Percentiles rank a stretch among this genome's conserved stretches.
Conservation (phyloP, 495 filamentous ascomycete species). For the Neurospora africana region DNA sequence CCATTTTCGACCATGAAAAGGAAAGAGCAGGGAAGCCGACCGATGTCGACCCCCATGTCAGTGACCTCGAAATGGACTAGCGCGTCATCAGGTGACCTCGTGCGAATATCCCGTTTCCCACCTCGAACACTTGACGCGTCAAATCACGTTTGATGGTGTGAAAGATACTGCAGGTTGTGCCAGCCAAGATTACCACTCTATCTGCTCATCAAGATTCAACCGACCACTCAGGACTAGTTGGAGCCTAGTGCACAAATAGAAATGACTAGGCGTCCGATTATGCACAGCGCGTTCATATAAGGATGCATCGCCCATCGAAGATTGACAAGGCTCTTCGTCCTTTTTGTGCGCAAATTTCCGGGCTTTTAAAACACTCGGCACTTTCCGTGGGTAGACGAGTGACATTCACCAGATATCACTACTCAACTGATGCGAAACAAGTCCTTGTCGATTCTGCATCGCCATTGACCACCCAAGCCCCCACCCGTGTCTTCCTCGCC, state of each 20-base stretch:
- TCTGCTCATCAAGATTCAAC: not conserved
- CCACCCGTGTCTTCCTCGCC: not conserved
- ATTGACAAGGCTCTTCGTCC: not conserved
- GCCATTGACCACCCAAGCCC: not conserved
- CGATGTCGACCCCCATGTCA: not conserved
- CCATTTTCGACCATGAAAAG: not conserved
- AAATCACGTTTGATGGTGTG: slow-evolving; percentile 17
- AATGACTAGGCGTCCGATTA: not conserved
- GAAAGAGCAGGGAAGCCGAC: not conserved
- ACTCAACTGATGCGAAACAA: not conserved
- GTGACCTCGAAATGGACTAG: slow-evolving; percentile 8
- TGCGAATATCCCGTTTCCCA: slow-evolving; percentile 4
- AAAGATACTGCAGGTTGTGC: not conserved
- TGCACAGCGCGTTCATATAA: not conserved
- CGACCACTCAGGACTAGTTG: not conserved
- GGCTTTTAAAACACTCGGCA: not conserved
- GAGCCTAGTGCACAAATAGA: not conserved
- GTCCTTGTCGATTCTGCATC: no score
- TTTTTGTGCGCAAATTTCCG: not conserved
- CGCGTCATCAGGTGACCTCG: slow-evolving; percentile 17
- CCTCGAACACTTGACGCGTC: slow-evolving; percentile 16
- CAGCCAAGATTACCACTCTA: not conserved
- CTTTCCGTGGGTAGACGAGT: not conserved
- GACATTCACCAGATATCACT: not conserved
- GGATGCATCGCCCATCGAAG: not conserved